Evolutionary conservation across 2,329 filamentous ascomycete genomes (phyloP), one percentile per base, ranked within the genome.

Genomic region (Chaetomium olivaceum): DNA sequence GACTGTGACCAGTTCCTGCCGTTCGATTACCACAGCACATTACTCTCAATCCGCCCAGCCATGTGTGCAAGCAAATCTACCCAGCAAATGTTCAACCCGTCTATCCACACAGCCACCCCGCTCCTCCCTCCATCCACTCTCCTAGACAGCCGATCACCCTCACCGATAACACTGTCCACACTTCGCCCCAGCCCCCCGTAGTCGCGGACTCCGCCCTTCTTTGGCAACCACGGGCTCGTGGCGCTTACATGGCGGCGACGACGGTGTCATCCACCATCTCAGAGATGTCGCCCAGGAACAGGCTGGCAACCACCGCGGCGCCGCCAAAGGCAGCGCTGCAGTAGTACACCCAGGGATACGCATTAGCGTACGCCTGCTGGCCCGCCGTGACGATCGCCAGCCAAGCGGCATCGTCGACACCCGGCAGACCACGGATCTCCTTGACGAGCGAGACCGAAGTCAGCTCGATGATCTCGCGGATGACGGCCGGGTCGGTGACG

Each of bases 261-360:
- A 87, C 80, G 74, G 85, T 81, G 67, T 87, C 82, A 72, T 85
- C 82, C 82, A 87, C 85, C 68, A 84, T 86, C 73, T 81, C 76
- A 46, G 77, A 79, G 62, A 89, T 87, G 70, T 88, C 82, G 1
- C 83, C 85, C 73, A 89, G 74, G 68, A 88, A 86, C 63, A 83
- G 78, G 62, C 84, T 82, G 0, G 86, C 80, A n/a, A 88, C 59
- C 57, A 89, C 84, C 5, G 82, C 81, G 0, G 87, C 73, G 0
- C 68, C 79, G 0, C 87, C 87, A 73, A 89, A 89, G 0, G 82
- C 86, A 72, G 89, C 87, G 73, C 84, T 87, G 29, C 80, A 80
- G 73, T 85, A 85, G 72, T 88, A 90, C 3, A 88, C 85, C 71
- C 80, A 88, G 56, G 83, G 82, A 69, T 89, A 90, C 11, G 82